A percentile compares a stretch with the other conserved stretches of the same genome.
Evolutionary conservation across 257 asterid species (phyloP).

Genomic region (Solanum pinnatisectum): DNA sequence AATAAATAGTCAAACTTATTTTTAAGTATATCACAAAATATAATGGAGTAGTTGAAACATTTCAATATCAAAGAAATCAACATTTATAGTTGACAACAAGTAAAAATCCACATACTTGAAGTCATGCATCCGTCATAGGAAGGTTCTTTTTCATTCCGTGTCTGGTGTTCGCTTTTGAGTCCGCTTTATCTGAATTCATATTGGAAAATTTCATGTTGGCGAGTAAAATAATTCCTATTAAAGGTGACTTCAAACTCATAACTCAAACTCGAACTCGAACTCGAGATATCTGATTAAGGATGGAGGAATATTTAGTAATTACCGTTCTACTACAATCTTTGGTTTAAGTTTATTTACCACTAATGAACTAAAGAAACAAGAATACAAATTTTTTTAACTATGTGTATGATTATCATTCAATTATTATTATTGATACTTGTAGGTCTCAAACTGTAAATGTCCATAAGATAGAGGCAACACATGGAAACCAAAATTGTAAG

Average conservation of each 20-base stretch:
- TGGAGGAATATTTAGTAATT: neutral
- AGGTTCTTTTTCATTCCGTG: neutral
- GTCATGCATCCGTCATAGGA: neutral
- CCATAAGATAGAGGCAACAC: slow-evolving; percentile 17
- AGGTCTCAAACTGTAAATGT: neutral
- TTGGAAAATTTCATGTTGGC: neutral
- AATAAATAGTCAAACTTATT: neutral
- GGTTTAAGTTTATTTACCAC: neutral
- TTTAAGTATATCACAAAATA: neutral
- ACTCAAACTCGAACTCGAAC: neutral
- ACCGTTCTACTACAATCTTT: neutral
- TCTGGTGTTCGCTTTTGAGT: accelerated
- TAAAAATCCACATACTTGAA: neutral
- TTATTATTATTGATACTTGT: neutral
- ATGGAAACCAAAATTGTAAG: neutral
- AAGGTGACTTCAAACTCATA: neutral
- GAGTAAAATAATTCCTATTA: neutral
- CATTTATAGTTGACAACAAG: neutral
- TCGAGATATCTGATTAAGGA: neutral
- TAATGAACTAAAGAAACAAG: neutral
- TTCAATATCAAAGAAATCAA: neutral
- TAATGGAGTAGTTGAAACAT: neutral
- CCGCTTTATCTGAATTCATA: neutral
- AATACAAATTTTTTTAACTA: neutral
- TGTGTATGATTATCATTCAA: neutral